Evolutionary conservation across 768 basidiomycete species (phyloP).

Genomic region (Tulasnella sp.): DNA sequence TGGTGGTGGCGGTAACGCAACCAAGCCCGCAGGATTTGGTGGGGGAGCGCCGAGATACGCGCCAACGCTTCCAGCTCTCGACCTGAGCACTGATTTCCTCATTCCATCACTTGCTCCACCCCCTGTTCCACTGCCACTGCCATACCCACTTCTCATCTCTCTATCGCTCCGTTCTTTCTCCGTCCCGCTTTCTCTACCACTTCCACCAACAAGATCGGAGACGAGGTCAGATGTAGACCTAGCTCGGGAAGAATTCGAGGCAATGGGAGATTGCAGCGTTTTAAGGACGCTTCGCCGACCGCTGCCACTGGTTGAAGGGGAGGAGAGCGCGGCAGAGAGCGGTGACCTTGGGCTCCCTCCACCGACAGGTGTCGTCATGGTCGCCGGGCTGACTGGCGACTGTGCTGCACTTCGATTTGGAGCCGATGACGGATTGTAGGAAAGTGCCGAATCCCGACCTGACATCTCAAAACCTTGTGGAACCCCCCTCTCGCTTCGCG

Average conservation of each 20-base stretch:
- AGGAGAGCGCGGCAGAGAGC: slow-evolving; percentile 1
- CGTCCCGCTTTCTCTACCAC: background rate
- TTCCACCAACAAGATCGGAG: slow-evolving; percentile 3
- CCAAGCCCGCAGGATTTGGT: background rate
- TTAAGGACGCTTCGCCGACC: background rate
- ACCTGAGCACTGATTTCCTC: background rate
- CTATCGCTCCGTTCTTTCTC: slow-evolving; percentile 9
- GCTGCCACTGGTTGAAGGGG: background rate
- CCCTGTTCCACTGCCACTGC: background rate
- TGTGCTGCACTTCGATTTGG: too few species aligned
- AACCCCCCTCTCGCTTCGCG: too few species aligned
- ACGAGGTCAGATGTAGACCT: slow-evolving; percentile 15
- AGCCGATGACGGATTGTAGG: too few species aligned
- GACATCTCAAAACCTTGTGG: too few species aligned
- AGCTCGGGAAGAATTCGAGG: slow-evolving; percentile 4
- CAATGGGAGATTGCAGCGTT: background rate
- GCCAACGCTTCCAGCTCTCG: background rate
- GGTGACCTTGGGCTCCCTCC: slow-evolving; percentile 1
- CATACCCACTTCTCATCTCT: background rate
- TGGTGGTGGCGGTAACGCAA: background rate
- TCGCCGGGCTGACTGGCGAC: too few species aligned
- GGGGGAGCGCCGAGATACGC: background rate
- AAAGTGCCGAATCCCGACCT: too few species aligned
- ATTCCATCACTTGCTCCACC: background rate
- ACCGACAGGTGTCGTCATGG: too few species aligned